Conservation (phyloP, 768 basidiomycete species). For the Rhodotorula paludigena region DNA sequence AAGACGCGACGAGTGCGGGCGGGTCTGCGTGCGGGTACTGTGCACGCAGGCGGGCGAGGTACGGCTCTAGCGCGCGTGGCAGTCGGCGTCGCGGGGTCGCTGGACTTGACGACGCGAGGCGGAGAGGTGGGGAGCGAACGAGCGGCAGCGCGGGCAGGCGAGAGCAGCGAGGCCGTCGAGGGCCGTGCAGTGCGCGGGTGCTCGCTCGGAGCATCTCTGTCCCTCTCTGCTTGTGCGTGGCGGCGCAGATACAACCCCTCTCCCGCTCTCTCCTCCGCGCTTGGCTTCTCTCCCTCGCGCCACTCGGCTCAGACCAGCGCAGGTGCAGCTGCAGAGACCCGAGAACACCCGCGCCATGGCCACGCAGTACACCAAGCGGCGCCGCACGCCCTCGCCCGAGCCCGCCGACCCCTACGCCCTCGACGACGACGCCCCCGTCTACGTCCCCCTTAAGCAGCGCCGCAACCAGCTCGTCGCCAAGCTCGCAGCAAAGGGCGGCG, state of each 20-base stretch:
- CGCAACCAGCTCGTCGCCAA: constrained; percentile 74
- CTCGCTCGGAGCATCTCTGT: too few relatives aligned
- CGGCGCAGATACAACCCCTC: too few relatives aligned
- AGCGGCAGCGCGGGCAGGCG: neutral
- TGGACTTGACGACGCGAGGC: neutral
- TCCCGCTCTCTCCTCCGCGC: too few relatives aligned
- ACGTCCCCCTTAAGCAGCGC: constrained; percentile 79
- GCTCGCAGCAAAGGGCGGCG: constrained; percentile 54
- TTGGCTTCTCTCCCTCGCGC: too few relatives aligned
- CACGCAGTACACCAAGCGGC: constrained; percentile 11
- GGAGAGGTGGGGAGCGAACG: neutral
- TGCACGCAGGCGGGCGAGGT: constrained; percentile 50
- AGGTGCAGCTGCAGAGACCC: neutral
- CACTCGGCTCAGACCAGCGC: neutral
- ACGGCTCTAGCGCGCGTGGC: neutral
- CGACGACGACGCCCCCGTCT: constrained; percentile 66
- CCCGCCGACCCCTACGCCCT: constrained; percentile 21
- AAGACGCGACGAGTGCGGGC: constrained; percentile 69
- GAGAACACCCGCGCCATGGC: too few relatives aligned
- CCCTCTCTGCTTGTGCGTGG: too few relatives aligned
- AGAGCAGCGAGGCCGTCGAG: neutral
- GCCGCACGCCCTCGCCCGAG: constrained; percentile 22
- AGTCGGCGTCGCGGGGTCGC: neutral
- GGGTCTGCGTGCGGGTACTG: constrained; percentile 67
- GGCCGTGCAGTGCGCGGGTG: too few relatives aligned